phyloP scores from a whole-genome alignment of 441 rosid species.

The Capsella rubella region DNA sequence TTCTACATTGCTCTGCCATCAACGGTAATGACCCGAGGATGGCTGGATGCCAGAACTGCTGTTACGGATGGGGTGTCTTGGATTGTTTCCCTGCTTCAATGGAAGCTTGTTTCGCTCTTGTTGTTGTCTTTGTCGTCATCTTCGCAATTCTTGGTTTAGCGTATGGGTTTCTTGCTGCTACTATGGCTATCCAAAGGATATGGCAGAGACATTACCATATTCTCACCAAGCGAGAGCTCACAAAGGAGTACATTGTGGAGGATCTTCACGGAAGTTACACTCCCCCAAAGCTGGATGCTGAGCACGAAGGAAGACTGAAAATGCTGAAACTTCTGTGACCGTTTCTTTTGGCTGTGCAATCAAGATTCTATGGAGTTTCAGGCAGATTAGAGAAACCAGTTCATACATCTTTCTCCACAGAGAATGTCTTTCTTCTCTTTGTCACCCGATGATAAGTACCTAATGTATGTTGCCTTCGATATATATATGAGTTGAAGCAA shows the following conservation, averaged over 20 bases:
- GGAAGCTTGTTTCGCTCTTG: constrained; percentile 95
- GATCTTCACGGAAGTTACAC: constrained; percentile 87
- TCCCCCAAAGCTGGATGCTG: constrained; percentile 84
- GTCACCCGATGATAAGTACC: background rate
- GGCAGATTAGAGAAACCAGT: background rate
- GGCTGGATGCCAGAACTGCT: constrained; percentile 98
- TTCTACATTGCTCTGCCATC: constrained; percentile 85
- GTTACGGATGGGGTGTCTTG: constrained; percentile 96
- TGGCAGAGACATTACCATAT: constrained; percentile 98
- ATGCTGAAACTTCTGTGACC: constrained; percentile 79
- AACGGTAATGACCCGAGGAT: constrained; percentile 84
- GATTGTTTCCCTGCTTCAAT: constrained; percentile 96
- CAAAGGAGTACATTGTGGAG: constrained; percentile 89
- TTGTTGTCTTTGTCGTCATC: constrained; percentile 82
- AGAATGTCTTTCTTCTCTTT: constrained; percentile 6
- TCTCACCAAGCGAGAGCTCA: constrained; percentile 89
- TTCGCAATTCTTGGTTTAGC: constrained; percentile 94
- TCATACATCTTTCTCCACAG: constrained; percentile 3
- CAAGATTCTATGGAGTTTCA: constrained; percentile 26
- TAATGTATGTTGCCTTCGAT: background rate
- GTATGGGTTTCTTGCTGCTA: constrained; percentile 95
- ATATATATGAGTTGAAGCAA: constrained; percentile 14
- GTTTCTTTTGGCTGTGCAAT: constrained; percentile 14
- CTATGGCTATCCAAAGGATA: constrained; percentile 92
- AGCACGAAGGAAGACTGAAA: constrained; percentile 77